Evolutionary conservation across 164 flowering plant species (phyloP).

Genomic region (Chloranthus sessilifolius): DNA sequence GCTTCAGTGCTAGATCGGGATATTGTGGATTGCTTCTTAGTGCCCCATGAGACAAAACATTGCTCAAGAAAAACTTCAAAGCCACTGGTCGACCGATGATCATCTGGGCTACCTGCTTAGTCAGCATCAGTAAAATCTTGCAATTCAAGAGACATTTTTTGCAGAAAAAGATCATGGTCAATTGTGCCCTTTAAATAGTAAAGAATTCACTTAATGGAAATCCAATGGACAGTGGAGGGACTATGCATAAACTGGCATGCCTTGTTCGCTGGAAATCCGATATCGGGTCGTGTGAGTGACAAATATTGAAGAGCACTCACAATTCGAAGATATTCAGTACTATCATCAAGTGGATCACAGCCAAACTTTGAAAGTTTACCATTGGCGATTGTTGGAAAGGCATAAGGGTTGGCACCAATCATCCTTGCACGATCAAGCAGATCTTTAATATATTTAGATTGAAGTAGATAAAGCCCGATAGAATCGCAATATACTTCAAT

Average conservation of each 20-base stretch:
- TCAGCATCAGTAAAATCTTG: too few species aligned
- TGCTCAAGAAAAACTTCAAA: too few species aligned
- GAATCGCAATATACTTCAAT: not conserved
- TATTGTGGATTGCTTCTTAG: too few species aligned
- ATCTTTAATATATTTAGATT: not conserved
- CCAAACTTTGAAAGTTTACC: not conserved
- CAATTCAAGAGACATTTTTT: too few species aligned
- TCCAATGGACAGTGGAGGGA: too few species aligned
- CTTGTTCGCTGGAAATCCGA: not conserved
- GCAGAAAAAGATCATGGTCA: not conserved
- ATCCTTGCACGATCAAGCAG: not conserved
- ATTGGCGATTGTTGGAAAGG: not conserved
- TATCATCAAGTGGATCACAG: not conserved
- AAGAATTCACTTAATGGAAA: too few species aligned
- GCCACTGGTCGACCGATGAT: too few species aligned
- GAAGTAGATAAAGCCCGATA: not conserved
- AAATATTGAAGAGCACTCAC: not conserved
- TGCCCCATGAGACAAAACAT: too few species aligned
- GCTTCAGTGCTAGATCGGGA: too few species aligned
- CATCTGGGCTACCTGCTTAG: too few species aligned
- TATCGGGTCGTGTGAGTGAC: not conserved
- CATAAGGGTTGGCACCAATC: not conserved
- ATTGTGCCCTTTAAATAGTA: too few species aligned
- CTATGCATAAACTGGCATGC: constrained; percentile 1
- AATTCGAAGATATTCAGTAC: not conserved